A percentile compares a stretch with the other conserved stretches of the same genome.
Evolutionary conservation across 2,329 filamentous ascomycete genomes (phyloP).

Genomic region (Ophiostoma novo-ulmi): DNA sequence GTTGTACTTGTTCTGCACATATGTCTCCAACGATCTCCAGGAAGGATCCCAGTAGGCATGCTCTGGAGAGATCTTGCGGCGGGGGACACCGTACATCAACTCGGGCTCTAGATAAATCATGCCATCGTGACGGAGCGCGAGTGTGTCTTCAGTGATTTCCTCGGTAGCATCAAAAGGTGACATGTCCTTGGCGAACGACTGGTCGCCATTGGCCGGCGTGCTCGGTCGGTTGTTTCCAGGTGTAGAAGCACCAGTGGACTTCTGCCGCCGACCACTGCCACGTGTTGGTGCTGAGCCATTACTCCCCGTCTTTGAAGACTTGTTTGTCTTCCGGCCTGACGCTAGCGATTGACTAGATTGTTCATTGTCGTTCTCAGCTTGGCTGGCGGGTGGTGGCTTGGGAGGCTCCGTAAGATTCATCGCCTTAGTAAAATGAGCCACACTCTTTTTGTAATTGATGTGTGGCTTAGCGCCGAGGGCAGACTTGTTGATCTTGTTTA

Average conservation of each 20-base stretch:
- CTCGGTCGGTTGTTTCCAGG: background rate
- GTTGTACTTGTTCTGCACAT: conserved; percentile 42
- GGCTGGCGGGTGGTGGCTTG: background rate
- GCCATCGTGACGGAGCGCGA: conserved; percentile 47
- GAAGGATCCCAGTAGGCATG: conserved; percentile 54
- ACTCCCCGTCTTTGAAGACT: background rate
- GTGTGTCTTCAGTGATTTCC: conserved; percentile 44
- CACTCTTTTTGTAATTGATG: background rate
- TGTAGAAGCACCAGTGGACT: background rate
- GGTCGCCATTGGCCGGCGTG: background rate
- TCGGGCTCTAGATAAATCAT: conserved; percentile 46
- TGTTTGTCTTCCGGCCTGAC: background rate
- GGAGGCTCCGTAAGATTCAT: background rate
- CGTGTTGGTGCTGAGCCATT: background rate
- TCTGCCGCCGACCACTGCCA: background rate
- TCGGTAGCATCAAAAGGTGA: conserved; percentile 21
- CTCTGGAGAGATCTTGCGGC: conserved; percentile 45
- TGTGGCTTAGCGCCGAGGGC: background rate
- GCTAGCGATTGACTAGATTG: background rate
- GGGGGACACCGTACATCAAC: conserved; percentile 49
- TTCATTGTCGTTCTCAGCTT: background rate
- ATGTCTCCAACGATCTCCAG: conserved; percentile 45
- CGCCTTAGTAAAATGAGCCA: background rate
- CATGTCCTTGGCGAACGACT: conserved; percentile 2
- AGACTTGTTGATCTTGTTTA: background rate